Conservation (phyloP, 2,329 filamentous ascomycete species). For the Dichotomopilus funicola region DNA sequence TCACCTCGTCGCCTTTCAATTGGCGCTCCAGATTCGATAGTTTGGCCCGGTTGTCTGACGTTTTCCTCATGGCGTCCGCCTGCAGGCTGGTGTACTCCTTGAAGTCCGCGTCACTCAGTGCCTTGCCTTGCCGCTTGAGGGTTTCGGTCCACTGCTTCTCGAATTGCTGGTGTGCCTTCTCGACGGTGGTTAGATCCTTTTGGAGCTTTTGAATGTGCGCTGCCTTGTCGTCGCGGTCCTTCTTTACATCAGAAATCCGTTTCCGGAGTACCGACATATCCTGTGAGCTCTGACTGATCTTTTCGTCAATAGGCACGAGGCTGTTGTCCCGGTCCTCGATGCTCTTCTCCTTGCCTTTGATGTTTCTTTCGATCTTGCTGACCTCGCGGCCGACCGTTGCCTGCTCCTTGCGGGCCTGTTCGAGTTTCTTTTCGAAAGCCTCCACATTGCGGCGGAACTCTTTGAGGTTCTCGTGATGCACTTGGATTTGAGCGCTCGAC, state of each 20-base stretch:
- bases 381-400: constrained; percentile 69
- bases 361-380: constrained; percentile 72
- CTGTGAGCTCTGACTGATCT: constrained; percentile 70
- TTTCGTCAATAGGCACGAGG: constrained; percentile 85
- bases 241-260: constrained; percentile 63
- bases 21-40: constrained; percentile 83
- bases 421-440: constrained; percentile 71
- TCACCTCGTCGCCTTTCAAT: constrained; percentile 84
- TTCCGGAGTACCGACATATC: constrained; percentile 63
- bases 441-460: constrained; percentile 85
- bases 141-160: constrained; percentile 81
- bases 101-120: constrained; percentile 77
- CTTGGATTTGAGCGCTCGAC: constrained; percentile 82
- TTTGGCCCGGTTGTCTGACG: constrained; percentile 72
- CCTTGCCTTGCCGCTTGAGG: constrained; percentile 78
- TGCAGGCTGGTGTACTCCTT: constrained; percentile 84
- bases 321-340: constrained; percentile 81
- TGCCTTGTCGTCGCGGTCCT: constrained; percentile 68
- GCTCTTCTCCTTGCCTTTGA: constrained; percentile 78
- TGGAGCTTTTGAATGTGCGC: constrained; percentile 64
- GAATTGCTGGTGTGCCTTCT: constrained; percentile 83
- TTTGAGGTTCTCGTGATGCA: constrained; percentile 90
- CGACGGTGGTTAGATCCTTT: constrained; percentile 75
- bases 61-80: constrained; percentile 76
- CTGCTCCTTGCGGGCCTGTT: constrained; percentile 79